A percentile compares a stretch with the other conserved stretches of the same genome.
These are phyloP conservation scores for Acacia confusa DNA, from an alignment of 306 rosid species.

Conservation along the genomic window DNA sequence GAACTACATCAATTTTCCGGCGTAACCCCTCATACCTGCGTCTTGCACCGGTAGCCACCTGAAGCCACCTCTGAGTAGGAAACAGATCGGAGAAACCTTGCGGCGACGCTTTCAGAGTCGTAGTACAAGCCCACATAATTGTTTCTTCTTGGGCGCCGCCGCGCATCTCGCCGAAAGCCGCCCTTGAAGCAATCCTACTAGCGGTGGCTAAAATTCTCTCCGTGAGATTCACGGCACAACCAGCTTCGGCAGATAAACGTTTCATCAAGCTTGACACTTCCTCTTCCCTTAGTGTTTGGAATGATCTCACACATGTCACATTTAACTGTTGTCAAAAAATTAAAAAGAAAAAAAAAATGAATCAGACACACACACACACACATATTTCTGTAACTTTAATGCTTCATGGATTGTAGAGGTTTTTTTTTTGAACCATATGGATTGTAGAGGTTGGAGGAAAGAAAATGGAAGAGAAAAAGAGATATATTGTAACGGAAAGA, in stretches of 20 bases:
- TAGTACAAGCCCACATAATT: neutral
- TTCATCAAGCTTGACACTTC: constrained; percentile 21
- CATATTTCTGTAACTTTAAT: too few relatives aligned
- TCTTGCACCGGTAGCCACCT: neutral
- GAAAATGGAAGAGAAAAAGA: too few relatives aligned
- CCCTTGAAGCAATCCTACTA: neutral
- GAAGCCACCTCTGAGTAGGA: neutral
- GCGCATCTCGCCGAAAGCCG: constrained; percentile 12
- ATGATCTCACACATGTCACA: neutral
- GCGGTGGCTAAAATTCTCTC: neutral
- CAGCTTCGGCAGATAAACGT: neutral
- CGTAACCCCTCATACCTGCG: neutral
- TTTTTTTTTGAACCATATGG: too few relatives aligned
- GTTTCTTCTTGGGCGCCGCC: neutral
- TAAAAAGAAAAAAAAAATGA: too few relatives aligned
- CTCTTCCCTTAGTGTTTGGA: neutral
- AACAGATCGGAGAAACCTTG: neutral
- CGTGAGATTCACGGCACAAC: constrained; percentile 12
- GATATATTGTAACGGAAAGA: too few relatives aligned
- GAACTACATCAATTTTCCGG: neutral
- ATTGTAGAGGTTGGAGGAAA: too few relatives aligned
- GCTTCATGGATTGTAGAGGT: too few relatives aligned
- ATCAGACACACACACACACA: too few relatives aligned
- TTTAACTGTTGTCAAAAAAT: neutral
- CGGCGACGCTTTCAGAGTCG: neutral